Evolutionary conservation across 1,139 yeast species (phyloP), one percentile per base, ranked within the genome.

Genomic region (Kodamaea ohmeri): DNA sequence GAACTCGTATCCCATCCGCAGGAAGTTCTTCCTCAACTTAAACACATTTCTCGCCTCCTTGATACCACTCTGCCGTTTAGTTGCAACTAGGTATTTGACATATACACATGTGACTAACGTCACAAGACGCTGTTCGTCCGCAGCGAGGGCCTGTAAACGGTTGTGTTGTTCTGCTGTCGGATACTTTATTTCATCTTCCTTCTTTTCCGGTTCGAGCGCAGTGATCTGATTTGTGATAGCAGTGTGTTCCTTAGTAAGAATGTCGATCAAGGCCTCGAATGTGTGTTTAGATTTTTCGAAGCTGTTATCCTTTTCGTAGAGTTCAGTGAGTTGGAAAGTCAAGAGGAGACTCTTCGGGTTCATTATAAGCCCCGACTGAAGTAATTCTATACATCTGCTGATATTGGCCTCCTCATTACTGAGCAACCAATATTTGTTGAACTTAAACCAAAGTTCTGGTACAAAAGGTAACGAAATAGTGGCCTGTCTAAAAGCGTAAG

Each of bases 381-480:
- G 62, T 20, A 83, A 48, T 26, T 74, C 66, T 28, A 62, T 59
- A 43, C 63, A 57, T 39, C 48, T 57, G 34, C 54, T 56, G 17
- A 61, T 46, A 47, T 61, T 61, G n/a, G 61, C 60, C 39, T 67
- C 72, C 41, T 64, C 71, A 39, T 63, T 61, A 18, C 44, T 45
- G 32, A 50, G 47, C 16, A 63, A 48, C 52, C 63, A 57, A 48
- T 56, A 70, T 37, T 61, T 61, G 37, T 51, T 56, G 46, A 56
- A 88, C 41, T 83, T 81, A 58, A 80, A 89, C 97, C 97, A 92
- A 26, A 86, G 61, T 53, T 87, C 95, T 0, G 97, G 88, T 32
- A 76, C 78, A 58, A 84, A 87, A 20, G 87, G 73, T 50, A 87
- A 65, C 34, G 76, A 63, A 53, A 82, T 80, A 7, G 82, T 67